These are phyloP conservation scores for Seiridium cupressi DNA, from an alignment of 2,329 filamentous ascomycete species.

Conservation along the genomic window DNA sequence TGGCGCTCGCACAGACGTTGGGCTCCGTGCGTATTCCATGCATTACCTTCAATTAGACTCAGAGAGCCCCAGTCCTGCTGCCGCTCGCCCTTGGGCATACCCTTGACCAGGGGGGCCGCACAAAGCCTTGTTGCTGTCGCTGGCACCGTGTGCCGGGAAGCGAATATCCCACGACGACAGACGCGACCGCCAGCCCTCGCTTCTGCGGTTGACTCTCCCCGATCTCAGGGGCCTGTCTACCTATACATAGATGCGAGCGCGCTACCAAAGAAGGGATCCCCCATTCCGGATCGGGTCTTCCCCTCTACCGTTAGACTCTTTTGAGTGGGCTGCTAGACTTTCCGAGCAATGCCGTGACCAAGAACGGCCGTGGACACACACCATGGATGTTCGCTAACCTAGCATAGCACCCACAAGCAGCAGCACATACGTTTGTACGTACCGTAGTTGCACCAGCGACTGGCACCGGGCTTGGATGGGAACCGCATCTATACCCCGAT, in stretches of 20 bases:
- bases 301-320: conserved; percentile 1
- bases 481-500: not conserved
- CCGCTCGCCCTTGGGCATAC: not conserved
- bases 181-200: conserved; percentile 12
- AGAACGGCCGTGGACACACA: not conserved
- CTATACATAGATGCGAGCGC: conserved; percentile 7
- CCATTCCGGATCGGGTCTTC: not conserved
- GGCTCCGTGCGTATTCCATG: conserved; percentile 16
- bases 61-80: not conserved
- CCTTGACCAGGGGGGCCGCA: conserved; percentile 8
- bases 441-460: not conserved
- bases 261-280: not conserved
- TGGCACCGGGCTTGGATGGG: not conserved
- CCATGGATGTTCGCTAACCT: not conserved
- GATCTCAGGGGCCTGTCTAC: conserved; percentile 20
- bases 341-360: conserved; percentile 3
- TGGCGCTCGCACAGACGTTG: conserved; percentile 29
- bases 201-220: conserved; percentile 26
- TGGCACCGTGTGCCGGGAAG: not conserved
- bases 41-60: not conserved
- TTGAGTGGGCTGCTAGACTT: conserved; percentile 1
- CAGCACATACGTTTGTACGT: not conserved
- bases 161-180: not conserved
- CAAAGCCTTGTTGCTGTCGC: conserved; percentile 18
- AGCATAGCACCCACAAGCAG: not conserved